Conservation (phyloP, 495 filamentous ascomycete species). For the Geopyxis carbonaria region DNA sequence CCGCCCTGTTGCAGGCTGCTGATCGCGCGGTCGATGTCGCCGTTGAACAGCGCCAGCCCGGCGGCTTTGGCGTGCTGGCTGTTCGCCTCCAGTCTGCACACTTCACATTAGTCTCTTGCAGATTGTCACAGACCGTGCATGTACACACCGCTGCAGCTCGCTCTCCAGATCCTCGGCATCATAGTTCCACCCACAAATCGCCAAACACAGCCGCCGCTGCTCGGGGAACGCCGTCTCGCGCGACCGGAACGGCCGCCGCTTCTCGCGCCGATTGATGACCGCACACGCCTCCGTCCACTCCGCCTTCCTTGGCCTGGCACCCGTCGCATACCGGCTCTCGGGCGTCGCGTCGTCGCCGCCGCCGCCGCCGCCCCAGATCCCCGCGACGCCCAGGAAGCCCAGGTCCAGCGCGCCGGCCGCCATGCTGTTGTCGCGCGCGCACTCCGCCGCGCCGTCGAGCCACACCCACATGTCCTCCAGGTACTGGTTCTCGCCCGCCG, state of each 20-base stretch:
- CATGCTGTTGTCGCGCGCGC: slow-evolving; percentile 54
- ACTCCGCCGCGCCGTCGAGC: slow-evolving; percentile 42
- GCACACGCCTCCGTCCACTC: slow-evolving; percentile 36
- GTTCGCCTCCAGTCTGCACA: slow-evolving; percentile 32
- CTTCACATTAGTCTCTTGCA: too few relatives aligned
- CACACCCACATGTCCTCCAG: slow-evolving; percentile 11
- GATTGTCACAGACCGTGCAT: too few relatives aligned
- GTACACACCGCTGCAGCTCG: slow-evolving; percentile 6
- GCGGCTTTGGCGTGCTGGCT: slow-evolving; percentile 68
- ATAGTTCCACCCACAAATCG: slow-evolving; percentile 57
- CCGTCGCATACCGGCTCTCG: slow-evolving; percentile 6
- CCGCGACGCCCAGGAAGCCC: slow-evolving; percentile 66
- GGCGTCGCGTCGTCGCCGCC: slow-evolving; percentile 28
- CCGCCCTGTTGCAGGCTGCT: slow-evolving; percentile 15
- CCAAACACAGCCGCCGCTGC: slow-evolving; percentile 61
- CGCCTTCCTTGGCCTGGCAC: slow-evolving; percentile 9
- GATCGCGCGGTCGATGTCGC: slow-evolving; percentile 30
- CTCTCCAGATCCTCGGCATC: slow-evolving; percentile 40
- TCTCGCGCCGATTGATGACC: slow-evolving; percentile 28
- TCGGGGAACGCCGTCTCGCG: slow-evolving; percentile 45
- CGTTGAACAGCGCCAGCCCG: slow-evolving; percentile 57
- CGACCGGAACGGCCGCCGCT: slow-evolving; percentile 19
- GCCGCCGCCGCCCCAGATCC: slow-evolving; percentile 61
- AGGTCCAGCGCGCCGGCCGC: slow-evolving; percentile 56
- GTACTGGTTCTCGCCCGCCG: slow-evolving; percentile 3